Base-by-base conservation (phyloP, 2,329 filamentous ascomycete species). In the Monilinia aucupariae region DNA sequence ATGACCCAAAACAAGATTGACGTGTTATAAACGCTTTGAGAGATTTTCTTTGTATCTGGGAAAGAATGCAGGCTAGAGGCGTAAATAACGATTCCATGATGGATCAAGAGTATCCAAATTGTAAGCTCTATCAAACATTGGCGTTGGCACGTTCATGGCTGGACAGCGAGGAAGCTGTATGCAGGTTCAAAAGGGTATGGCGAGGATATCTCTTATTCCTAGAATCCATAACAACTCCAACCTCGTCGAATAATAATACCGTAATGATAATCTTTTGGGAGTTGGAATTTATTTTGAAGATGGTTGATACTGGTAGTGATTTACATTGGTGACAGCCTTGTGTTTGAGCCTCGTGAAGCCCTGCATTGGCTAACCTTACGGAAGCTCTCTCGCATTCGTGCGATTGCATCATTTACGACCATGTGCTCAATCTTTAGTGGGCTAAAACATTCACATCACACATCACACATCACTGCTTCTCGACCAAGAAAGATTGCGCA, bases 1-100 rank as follows among this genome's bases (percentile, higher is more conserved):
- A 58, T 10, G 67, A 68, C 27, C 50, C 45, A 6, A 69, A 69
- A 30, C 60, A 65, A 52, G 66, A 68, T 50, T 68, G 43, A 56
- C 30, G 30, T n/a, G 20, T 20, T 17, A 17, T 17, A 25, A 47
- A 47, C n/a, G 34, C 41, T 47, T 34, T 37, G 13, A 20, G 8
- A 3, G 15, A 17, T 4, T 47, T 37, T 34, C 27, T 56, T 34
- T 34, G 5, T 47, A 20, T 56, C 12, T 56, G 54, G 54, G 54
- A 56, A 47, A 30, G 25, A n/a, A 15, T 59, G 30, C 22, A 22
- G 45, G 32, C n/a, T 50, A 50, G 45, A 50, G 56, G 56, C 56
- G 56, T 49, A 20, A 30, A 17, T 22, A 56, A 45, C 47, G 41
- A 32, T 47, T 47, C n/a, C n/a, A 34, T 30, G 27, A 34, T 30